Percentiles rank a stretch among this genome's conserved stretches.
Conservation (phyloP, 1,284 basidiomycete genomes). For the Naganishia sp. region DNA sequence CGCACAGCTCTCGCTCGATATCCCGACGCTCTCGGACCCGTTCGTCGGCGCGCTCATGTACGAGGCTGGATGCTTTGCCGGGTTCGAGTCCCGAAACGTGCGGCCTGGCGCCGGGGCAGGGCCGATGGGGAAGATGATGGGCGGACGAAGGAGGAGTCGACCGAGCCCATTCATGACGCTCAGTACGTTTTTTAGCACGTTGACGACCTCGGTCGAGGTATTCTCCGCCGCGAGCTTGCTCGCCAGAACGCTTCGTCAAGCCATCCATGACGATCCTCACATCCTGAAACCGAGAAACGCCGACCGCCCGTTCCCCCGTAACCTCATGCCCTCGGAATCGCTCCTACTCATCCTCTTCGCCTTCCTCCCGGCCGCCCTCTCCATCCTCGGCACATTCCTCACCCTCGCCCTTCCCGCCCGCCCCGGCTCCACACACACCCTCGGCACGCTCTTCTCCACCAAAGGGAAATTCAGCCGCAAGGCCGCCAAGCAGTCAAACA, state of each 20-base stretch:
- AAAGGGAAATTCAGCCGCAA: conserved; percentile 25
- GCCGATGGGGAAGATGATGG: conserved; percentile 22
- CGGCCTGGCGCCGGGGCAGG: conserved; percentile 8
- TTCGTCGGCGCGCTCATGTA: conserved; percentile 70
- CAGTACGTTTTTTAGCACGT: conserved; percentile 70
- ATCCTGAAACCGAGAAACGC: background rate
- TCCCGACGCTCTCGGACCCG: conserved; percentile 72
- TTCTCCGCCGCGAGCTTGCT: conserved; percentile 60
- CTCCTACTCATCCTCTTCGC: conserved; percentile 74
- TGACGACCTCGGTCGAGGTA: conserved; percentile 60
- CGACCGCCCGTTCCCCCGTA: conserved; percentile 9
- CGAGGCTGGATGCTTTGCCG: conserved; percentile 62
- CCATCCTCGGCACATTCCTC: conserved; percentile 66
- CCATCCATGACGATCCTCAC: conserved; percentile 9
- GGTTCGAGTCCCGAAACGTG: conserved; percentile 29
- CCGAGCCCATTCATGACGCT: conserved; percentile 37
- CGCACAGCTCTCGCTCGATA: conserved; percentile 71
- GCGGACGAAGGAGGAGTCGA: background rate
- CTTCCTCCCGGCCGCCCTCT: conserved; percentile 67
- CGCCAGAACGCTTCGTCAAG: conserved; percentile 54
- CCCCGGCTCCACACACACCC: conserved; percentile 43
- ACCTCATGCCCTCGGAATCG: conserved; percentile 51
- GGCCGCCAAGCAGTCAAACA: background rate
- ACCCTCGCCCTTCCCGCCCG: conserved; percentile 65
- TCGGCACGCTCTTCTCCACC: conserved; percentile 2